Evolutionary conservation across 2,329 filamentous ascomycete species (phyloP), one percentile per base, ranked within the genome.

Genomic region (Ceratocystis eucalypticola): DNA sequence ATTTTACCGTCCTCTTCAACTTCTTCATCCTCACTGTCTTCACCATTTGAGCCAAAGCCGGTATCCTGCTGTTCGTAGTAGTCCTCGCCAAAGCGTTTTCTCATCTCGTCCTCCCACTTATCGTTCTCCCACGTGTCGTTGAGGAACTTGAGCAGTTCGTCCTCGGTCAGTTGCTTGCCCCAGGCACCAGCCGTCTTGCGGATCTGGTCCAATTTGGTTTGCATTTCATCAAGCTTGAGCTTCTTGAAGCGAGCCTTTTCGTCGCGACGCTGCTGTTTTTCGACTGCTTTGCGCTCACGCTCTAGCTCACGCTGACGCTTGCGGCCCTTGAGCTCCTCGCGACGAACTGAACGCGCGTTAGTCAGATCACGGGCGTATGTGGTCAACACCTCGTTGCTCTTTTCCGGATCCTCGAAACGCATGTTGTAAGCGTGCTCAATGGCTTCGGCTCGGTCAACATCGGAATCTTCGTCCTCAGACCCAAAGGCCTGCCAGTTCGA

Each of bases 371-470:
- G 88, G 66, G 93, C 88, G 76, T 96, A 96, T 5, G 92, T 91
- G 72, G 88, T 86, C 41, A 99, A 80, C 62, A 88, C 86, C 76
- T 96, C 91, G 73, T 96, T 96, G 71, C 89, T 86, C 73, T 89
- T 91, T 68, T 83, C 83, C 0, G 94, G 91, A 71, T 97, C 89
- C 74, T 99, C 94, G 72, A 99, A 99, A 44, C 94, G 88, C 76
- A 96, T 78, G 77, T 99, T 99, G 78, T 96, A 99, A 3, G 92
- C 92, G 70, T 89, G 83, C 77, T 99, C 94, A 72, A 93, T 96
- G 68, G 88, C 85, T 57, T 97, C 93, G 30, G 92, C 92, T 59
- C 84, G 82, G 33, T 83, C 81, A 44, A 89, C 78, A 37, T 89
- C 85, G 1, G 81, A 90, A 64, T 96, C 90, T 70, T 94, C 92